phyloP scores from a whole-genome alignment of 352 stramenopile genomes.

The Globisporangium spiculum region DNA sequence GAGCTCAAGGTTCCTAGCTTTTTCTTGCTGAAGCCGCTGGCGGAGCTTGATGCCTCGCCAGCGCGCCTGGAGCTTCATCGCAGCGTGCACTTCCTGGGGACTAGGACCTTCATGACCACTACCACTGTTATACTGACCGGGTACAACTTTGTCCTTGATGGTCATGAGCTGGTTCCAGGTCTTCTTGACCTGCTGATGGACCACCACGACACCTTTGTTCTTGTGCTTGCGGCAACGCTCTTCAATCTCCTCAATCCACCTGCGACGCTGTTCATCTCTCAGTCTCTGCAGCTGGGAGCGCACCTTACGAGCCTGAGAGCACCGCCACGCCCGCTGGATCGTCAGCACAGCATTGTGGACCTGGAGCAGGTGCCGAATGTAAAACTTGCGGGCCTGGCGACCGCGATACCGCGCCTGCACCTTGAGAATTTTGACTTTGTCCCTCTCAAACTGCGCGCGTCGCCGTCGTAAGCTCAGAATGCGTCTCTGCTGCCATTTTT shows the following conservation, averaged over 20 bases:
- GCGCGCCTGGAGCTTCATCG: slow-evolving; percentile 42
- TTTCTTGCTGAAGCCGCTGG: slow-evolving; percentile 37
- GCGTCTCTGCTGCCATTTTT: slow-evolving; percentile 33
- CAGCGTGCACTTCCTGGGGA: slow-evolving; percentile 29
- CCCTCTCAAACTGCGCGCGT: slow-evolving; percentile 56
- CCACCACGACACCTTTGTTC: not conserved
- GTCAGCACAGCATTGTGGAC: slow-evolving; percentile 25
- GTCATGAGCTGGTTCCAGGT: slow-evolving; percentile 19
- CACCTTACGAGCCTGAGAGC: slow-evolving; percentile 26
- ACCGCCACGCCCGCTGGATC: slow-evolving; percentile 57
- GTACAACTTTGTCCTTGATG: slow-evolving; percentile 17
- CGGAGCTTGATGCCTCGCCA: slow-evolving; percentile 47
- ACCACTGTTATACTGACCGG: not conserved
- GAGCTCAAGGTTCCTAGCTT: slow-evolving; percentile 27
- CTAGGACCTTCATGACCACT: not conserved
- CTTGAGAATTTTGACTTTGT: slow-evolving; percentile 51
- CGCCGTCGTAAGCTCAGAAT: slow-evolving; percentile 36
- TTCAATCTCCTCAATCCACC: slow-evolving; percentile 22
- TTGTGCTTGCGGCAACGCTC: slow-evolving; percentile 13
- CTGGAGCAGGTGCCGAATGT: slow-evolving; percentile 21
- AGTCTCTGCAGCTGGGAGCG: slow-evolving; percentile 9
- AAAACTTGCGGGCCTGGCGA: slow-evolving; percentile 29
- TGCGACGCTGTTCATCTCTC: slow-evolving; percentile 19
- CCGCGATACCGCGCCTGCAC: slow-evolving; percentile 56
- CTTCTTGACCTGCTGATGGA: slow-evolving; percentile 20